Evolutionary conservation across 805 yeast species (phyloP).

Genomic region (Saccharomycopsis sp.): DNA sequence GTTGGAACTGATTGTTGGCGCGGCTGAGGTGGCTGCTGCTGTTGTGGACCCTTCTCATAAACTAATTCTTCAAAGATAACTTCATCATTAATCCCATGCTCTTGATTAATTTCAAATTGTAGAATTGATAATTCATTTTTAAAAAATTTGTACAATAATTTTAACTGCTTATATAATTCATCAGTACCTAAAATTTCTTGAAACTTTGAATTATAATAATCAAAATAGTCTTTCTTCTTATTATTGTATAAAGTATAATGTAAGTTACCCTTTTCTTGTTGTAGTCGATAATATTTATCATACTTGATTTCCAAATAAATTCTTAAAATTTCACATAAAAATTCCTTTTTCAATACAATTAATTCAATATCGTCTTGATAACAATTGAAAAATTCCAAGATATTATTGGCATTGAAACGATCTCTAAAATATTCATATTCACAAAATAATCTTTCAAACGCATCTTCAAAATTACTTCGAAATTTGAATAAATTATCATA

Average conservation of each 20-base stretch:
- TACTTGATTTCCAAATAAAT: constrained; percentile 11
- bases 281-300: constrained; percentile 8
- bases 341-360: constrained; percentile 11
- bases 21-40: too few species aligned
- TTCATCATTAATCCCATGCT: neutral
- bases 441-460: constrained; percentile 8
- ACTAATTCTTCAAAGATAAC: neutral
- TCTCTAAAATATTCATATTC: constrained; percentile 3
- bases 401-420: neutral
- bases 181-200: constrained; percentile 6
- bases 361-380: constrained; percentile 6
- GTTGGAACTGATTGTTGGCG: too few species aligned
- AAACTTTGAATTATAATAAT: constrained; percentile 9
- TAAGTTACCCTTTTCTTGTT: neutral
- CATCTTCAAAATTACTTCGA: constrained; percentile 6
- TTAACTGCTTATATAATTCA: neutral
- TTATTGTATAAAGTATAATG: constrained; percentile 10
- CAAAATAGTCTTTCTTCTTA: constrained; percentile 10
- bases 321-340: constrained; percentile 12
- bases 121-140: constrained; percentile 10
- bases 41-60: too few species aligned
- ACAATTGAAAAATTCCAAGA: constrained; percentile 16
- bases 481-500: neutral
- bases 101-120: constrained; percentile 6
- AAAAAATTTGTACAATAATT: constrained; percentile 7